Percentiles rank a stretch among this genome's conserved stretches.
Conservation (phyloP, 1,139 yeast species). For the Hyphopichia burtonii region DNA sequence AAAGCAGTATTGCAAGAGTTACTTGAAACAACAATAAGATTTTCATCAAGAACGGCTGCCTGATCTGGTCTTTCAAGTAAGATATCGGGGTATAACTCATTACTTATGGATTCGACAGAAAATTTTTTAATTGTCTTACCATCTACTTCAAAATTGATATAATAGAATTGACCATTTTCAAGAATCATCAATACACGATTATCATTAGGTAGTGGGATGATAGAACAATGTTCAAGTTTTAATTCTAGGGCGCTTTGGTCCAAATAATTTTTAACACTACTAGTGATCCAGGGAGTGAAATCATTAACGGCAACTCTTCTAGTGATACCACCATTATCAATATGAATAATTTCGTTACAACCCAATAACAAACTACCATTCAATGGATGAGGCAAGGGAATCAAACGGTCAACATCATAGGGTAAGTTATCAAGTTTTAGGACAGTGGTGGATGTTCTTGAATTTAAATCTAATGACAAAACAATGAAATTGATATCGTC, state of each 20-base stretch:
- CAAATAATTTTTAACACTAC: conserved; percentile 43
- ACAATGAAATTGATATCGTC: conserved; percentile 66
- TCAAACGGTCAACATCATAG: conserved; percentile 64
- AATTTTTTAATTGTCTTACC: conserved; percentile 45
- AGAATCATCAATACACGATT: conserved; percentile 54
- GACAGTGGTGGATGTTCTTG: conserved; percentile 65
- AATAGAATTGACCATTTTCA: conserved; percentile 50
- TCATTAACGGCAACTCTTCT: conserved; percentile 68
- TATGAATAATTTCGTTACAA: conserved; percentile 72
- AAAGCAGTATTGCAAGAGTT: conserved; percentile 37
- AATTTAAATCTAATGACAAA: conserved; percentile 63
- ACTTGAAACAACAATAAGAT: conserved; percentile 36
- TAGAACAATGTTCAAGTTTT: conserved; percentile 55
- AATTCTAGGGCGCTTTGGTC: conserved; percentile 57
- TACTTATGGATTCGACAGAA: conserved; percentile 27
- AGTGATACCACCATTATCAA: conserved; percentile 78
- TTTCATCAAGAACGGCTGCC: conserved; percentile 33
- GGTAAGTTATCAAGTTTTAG: conserved; percentile 67
- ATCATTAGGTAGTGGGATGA: conserved; percentile 46
- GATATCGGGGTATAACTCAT: conserved; percentile 11
- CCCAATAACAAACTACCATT: conserved; percentile 77
- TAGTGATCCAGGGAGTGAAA: conserved; percentile 51
- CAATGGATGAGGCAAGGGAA: conserved; percentile 65
- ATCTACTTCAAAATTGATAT: conserved; percentile 52
- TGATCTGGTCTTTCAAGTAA: conserved; percentile 31